phyloP scores from a whole-genome alignment of 2,329 filamentous ascomycete genomes.

The Neonectria hederae region DNA sequence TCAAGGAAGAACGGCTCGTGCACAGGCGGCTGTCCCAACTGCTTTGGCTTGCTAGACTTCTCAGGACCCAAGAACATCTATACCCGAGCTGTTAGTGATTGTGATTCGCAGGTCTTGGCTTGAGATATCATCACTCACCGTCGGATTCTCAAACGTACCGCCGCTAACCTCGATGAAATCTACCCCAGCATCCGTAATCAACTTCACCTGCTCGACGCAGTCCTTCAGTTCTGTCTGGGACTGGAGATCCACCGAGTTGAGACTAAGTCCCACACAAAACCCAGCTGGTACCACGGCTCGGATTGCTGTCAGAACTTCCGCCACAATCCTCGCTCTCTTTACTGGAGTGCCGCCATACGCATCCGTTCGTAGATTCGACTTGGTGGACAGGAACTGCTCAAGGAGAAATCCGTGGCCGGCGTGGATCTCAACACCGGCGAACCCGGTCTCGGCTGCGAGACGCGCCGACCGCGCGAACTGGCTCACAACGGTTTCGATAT shows the following conservation, averaged over 20 bases:
- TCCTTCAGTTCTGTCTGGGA: slow-evolving; percentile 54
- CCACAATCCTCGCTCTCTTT: slow-evolving; percentile 58
- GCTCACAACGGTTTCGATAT: slow-evolving; percentile 61
- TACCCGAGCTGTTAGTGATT: slow-evolving; percentile 15
- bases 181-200: slow-evolving; percentile 58
- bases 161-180: slow-evolving; percentile 76
- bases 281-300: slow-evolving; percentile 45
- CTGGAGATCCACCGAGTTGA: slow-evolving; percentile 66
- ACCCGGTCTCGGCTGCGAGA: slow-evolving; percentile 56
- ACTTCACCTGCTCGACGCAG: slow-evolving; percentile 65
- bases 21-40: slow-evolving; percentile 52
- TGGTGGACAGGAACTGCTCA: slow-evolving; percentile 61
- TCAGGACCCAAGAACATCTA: slow-evolving; percentile 47
- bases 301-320: slow-evolving; percentile 57
- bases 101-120: not conserved
- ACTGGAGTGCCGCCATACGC: slow-evolving; percentile 61
- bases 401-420: slow-evolving; percentile 65
- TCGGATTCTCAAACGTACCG: slow-evolving; percentile 64
- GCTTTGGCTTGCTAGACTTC: not conserved
- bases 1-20: slow-evolving; percentile 75
- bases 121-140: slow-evolving; percentile 42
- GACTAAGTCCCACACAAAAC: slow-evolving; percentile 62
- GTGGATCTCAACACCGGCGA: slow-evolving; percentile 55
- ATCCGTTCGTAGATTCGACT: slow-evolving; percentile 61
- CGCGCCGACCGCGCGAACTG: slow-evolving; percentile 63